A percentile compares a stretch with the other conserved stretches of the same genome.
These are phyloP conservation scores for Viola odorata DNA, from an alignment of 345 rosid genomes.

Conservation along the genomic window DNA sequence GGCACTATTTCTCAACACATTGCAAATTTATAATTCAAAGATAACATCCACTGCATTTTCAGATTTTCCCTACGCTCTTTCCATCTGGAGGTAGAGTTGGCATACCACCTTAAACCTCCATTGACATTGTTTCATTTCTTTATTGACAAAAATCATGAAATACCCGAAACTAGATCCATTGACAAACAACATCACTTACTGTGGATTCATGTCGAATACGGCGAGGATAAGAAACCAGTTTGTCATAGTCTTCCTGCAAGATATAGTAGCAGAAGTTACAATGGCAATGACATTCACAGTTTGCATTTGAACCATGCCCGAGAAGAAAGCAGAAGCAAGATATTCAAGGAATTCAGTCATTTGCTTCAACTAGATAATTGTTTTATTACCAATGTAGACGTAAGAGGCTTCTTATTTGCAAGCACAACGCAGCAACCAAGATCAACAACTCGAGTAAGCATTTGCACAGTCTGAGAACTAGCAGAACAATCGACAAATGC, in stretches of 20 bases:
- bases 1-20: too few species aligned
- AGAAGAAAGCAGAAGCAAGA: not conserved
- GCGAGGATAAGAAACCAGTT: conserved; percentile 52
- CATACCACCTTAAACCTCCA: not conserved
- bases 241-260: conserved; percentile 70
- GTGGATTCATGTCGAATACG: conserved; percentile 81
- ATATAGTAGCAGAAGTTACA: conserved; percentile 1
- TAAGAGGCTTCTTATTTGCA: conserved; percentile 93
- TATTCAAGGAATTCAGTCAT: too few species aligned
- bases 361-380: not conserved
- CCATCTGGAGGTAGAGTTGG: too few species aligned
- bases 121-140: not conserved
- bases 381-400: conserved; percentile 58
- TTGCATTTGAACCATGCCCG: not conserved
- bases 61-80: too few species aligned
- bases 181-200: conserved; percentile 42
- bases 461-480: conserved; percentile 46
- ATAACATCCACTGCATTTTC: too few species aligned
- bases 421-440: conserved; percentile 70
- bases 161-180: not conserved
- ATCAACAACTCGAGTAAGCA: conserved; percentile 50
- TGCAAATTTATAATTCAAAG: too few species aligned
- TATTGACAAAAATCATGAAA: not conserved
- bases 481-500: conserved; percentile 87
- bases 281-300: not conserved